Percentiles rank a stretch among this genome's conserved stretches.
phyloP scores from a whole-genome alignment of 208 protist species.

The Trypanosoma boissoni region DNA sequence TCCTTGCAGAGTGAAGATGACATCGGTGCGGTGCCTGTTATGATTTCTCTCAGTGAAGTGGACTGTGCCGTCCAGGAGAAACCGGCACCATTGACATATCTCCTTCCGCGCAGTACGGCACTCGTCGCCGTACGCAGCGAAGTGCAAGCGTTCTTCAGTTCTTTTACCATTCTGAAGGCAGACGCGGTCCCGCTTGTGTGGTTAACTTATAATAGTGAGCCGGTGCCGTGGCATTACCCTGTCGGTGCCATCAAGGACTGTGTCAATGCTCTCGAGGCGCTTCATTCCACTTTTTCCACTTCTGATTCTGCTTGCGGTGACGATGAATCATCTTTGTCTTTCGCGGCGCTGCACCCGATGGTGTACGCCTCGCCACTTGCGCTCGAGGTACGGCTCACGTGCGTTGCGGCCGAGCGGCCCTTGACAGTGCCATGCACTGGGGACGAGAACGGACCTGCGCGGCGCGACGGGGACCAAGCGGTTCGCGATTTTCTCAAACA shows the following conservation, averaged over 20 bases:
- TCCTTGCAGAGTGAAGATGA: slow-evolving; percentile 31
- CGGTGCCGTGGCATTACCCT: slow-evolving; percentile 66
- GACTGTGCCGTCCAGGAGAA: slow-evolving; percentile 40
- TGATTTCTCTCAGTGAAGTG: slow-evolving; percentile 55
- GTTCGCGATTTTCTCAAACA: slow-evolving; percentile 26
- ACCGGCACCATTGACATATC: slow-evolving; percentile 44
- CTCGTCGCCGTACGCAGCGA: slow-evolving; percentile 56
- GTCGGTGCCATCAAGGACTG: slow-evolving; percentile 68
- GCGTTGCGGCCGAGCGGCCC: slow-evolving; percentile 16
- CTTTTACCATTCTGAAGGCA: slow-evolving; percentile 37
- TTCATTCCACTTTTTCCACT: background rate
- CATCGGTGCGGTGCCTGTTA: slow-evolving; percentile 48
- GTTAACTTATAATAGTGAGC: slow-evolving; percentile 41
- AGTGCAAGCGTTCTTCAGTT: slow-evolving; percentile 44
- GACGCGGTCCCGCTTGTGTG: slow-evolving; percentile 49
- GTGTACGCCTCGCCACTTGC: slow-evolving; percentile 19
- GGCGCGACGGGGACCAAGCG: slow-evolving; percentile 12
- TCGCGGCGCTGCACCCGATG: slow-evolving; percentile 17
- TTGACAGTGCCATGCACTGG: slow-evolving; percentile 17
- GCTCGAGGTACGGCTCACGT: slow-evolving; percentile 29
- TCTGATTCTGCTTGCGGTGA: slow-evolving; percentile 1
- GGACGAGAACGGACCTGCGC: slow-evolving; percentile 14
- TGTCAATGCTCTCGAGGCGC: slow-evolving; percentile 23
- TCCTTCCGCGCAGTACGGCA: slow-evolving; percentile 63
- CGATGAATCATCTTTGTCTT: background rate